Conservation (phyloP, 169 alveolate species). For the Theileria annulata region DNA sequence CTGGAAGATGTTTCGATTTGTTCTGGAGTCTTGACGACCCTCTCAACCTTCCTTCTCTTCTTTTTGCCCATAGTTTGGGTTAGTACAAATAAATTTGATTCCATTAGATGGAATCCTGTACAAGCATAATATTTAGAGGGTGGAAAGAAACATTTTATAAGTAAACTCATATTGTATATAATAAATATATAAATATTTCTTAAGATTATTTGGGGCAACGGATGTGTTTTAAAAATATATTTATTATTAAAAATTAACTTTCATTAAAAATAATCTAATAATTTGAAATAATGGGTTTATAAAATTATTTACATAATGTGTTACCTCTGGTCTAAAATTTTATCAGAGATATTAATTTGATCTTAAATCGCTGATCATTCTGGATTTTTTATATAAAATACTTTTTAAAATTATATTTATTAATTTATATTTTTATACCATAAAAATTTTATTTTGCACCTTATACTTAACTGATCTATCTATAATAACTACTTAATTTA, state of each 20-base stretch:
- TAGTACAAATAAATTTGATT: neutral
- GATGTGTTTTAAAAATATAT: neutral
- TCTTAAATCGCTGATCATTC: neutral
- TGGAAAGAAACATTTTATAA: constrained; percentile 1
- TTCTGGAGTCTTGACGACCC: constrained; percentile 48
- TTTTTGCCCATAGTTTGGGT: constrained; percentile 64
- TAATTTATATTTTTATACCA: no score
- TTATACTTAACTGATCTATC: neutral
- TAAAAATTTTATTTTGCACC: neutral
- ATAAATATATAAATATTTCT: neutral
- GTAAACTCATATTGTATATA: constrained; percentile 10
- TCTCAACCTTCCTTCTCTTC: constrained; percentile 65
- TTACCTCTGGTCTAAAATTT: neutral
- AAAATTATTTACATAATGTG: neutral
- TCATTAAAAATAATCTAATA: neutral
- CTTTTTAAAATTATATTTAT: neutral
- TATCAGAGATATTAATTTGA: neutral
- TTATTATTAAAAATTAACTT: neutral
- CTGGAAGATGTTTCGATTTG: constrained; percentile 53
- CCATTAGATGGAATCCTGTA: neutral
- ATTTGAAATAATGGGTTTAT: neutral
- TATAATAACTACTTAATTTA: neutral
- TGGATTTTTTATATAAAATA: neutral
- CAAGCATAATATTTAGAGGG: constrained; percentile 1
- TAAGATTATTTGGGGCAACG: neutral